Evolutionary conservation across 179 eudicot genomes (phyloP), one percentile per base, ranked within the genome.

Genomic region (Beta corolliflora): DNA sequence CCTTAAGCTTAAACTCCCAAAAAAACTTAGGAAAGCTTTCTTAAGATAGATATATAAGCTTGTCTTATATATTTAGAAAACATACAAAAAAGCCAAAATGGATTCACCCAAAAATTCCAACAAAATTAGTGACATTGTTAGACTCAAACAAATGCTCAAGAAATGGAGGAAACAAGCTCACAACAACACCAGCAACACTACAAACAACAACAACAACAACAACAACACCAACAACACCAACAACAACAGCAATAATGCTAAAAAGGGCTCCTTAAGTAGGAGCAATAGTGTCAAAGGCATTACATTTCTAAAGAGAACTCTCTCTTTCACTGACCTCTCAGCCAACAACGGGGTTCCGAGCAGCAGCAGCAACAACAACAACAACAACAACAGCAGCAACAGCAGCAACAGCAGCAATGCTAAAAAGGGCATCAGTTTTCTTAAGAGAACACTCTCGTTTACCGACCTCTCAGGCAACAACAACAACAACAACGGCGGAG

Each of bases 111-210:
- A 83, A 80, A 83, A 82, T 54, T 86, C 93, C 23, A 89, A 88
- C 84, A 90, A 88, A 84, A 91, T 91, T 29, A 88, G 91, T 45
- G 92, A 91, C 67, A 89, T 91, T 55, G 93, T 90, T 12, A 89
- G 88, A 84, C 91, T 91, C 59, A 90, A 90, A 58, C 89, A 81
- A 31, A 84, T 83, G 84, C 95, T 90, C 70, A 90, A 89, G 85
- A 90, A 88, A 54, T 90, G 92, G 95, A 89, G 88, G 74, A 88
- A 81, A 67, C 77, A 80, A 55, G 93, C 93, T 45, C 81, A 71
- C 36, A 44, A 56, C 83, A 53, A 25, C 44, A 3, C 50, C 50
- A 67, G 9, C 53, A 13, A 18, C 65, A 73, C 4, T 48, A 5
- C 3, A n/a, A n/a, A n/a, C n/a, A n/a, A n/a, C n/a, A n/a, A n/a